phyloP scores from a whole-genome alignment of 2,329 filamentous ascomycete genomes.

The Fusarium albosuccineum region DNA sequence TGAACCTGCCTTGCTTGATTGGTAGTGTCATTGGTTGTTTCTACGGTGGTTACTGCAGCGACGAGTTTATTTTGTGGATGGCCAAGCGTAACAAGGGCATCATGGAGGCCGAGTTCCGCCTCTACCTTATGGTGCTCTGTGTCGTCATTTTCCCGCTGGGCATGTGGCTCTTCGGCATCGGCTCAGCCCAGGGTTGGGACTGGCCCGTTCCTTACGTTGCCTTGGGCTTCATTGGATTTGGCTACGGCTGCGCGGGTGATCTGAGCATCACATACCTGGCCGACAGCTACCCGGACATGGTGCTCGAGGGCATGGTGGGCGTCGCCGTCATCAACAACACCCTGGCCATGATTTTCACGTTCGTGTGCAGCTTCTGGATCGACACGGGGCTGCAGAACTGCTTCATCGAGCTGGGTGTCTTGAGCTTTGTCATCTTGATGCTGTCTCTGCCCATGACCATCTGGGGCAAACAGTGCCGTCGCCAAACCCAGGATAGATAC shows the following conservation, averaged over 20 bases:
- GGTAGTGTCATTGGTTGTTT: conserved; percentile 68
- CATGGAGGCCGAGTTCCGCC: conserved; percentile 67
- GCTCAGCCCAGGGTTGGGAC: conserved; percentile 62
- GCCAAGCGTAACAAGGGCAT: conserved; percentile 65
- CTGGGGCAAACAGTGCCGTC: conserved; percentile 63
- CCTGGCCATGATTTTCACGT: conserved; percentile 67
- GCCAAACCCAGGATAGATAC: conserved; percentile 62
- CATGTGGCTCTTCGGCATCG: conserved; percentile 66
- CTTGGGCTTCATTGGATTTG: conserved; percentile 69
- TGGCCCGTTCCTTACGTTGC: conserved; percentile 69
- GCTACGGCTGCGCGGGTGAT: conserved; percentile 70
- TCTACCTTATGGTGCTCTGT: conserved; percentile 65
- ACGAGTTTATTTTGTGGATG: conserved; percentile 68
- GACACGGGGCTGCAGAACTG: conserved; percentile 59
- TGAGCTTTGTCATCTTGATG: conserved; percentile 65
- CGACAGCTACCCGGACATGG: conserved; percentile 68
- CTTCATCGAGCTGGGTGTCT: conserved; percentile 65
- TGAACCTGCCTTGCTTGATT: conserved; percentile 68
- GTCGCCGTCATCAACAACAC: conserved; percentile 70
- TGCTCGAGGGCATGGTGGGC: conserved; percentile 70
- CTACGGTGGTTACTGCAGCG: conserved; percentile 69
- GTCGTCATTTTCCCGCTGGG: conserved; percentile 63
- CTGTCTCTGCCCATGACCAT: conserved; percentile 66
- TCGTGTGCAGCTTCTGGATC: conserved; percentile 63
- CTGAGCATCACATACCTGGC: conserved; percentile 67